Base-by-base conservation (phyloP, 2,329 filamentous ascomycete species). In the Ciborinia camelliae region DNA sequence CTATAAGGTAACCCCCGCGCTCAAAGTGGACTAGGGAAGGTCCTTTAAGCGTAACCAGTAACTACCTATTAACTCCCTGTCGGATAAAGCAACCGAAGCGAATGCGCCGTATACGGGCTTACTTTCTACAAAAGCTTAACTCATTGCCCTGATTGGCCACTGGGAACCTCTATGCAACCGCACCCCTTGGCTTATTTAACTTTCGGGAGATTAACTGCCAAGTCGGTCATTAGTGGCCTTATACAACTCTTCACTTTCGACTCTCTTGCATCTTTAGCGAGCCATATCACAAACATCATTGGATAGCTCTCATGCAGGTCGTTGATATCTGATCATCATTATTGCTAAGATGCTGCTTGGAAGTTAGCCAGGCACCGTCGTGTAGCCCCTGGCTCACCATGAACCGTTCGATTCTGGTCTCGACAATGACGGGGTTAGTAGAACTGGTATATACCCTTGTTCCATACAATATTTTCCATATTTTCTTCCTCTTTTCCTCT, bases 401-500 rank as follows among this genome's bases (percentile, higher is more conserved):
- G 47, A 28, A 53, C 35, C 28, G 45, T 41, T 51, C 59, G 26
- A 43, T 54, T 54, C 20, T 43, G 47, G 47, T 53, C 35, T 54
- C 37, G 47, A 41, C 35, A 41, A 20, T 39, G 26, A 53, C 20
- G 35, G 23, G 35, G 45, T 39, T 12, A 23, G 28, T 10, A 47
- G 28, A 32, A 37, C 12, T 39, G 45, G 23, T 35, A n/a, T 32
- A 37, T 3, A 61, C 20, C 58, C 32, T 35, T 48, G 23, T 37
- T 23, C 10, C n/a, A 39, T 60, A 15, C 3, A 50, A 28, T 61
- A 2, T 62, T 32, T 55, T 61, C 48, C 48, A 18, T 65, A 58
- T 60, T 66, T 43, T 62, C 43, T 60, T 64, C 64, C 43, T 70
- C 62, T 62, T 62, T 68, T 39, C 39, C 50, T 57, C 50, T 54